Conservation (phyloP, 2,329 filamentous ascomycete genomes). For the Diplocarpon rosae region DNA sequence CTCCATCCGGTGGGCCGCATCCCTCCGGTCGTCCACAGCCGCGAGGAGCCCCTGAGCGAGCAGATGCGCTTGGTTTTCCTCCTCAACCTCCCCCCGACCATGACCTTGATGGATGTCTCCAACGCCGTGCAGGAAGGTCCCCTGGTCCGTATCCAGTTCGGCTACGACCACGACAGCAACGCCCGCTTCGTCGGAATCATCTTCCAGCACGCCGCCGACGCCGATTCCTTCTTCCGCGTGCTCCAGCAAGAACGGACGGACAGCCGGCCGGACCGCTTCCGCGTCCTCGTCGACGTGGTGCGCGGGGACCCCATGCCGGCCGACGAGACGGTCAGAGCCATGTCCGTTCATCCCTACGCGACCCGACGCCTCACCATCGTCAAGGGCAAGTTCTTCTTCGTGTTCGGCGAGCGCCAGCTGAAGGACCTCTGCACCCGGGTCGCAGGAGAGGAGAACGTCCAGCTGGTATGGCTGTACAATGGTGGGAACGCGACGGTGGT, state of each 20-base stretch:
- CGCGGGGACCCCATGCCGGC: slow-evolving; percentile 17
- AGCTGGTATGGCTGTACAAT: slow-evolving; percentile 25
- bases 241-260: slow-evolving; percentile 14
- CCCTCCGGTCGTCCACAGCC: slow-evolving; percentile 5
- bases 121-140: slow-evolving; percentile 24
- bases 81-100: slow-evolving; percentile 19
- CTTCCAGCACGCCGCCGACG: slow-evolving; percentile 21
- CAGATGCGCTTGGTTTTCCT: slow-evolving; percentile 22
- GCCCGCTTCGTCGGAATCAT: slow-evolving; percentile 20
- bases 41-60: slow-evolving; percentile 12
- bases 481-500: slow-evolving; percentile 26
- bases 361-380: slow-evolving; percentile 24
- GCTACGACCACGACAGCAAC: slow-evolving; percentile 14
- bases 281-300: slow-evolving; percentile 19
- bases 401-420: slow-evolving; percentile 18
- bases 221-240: slow-evolving; percentile 15
- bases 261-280: slow-evolving; percentile 16
- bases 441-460: slow-evolving; percentile 19
- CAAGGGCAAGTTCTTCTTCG: slow-evolving; percentile 25
- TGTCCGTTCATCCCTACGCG: slow-evolving; percentile 18
- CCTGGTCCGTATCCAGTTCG: slow-evolving; percentile 21
- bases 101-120: slow-evolving; percentile 20
- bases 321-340: slow-evolving; percentile 18
- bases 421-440: slow-evolving; percentile 17
- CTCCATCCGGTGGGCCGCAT: slow-evolving; percentile 12